Conservation (phyloP, 1,139 yeast genomes). For the Blastobotrys petasosporus region DNA sequence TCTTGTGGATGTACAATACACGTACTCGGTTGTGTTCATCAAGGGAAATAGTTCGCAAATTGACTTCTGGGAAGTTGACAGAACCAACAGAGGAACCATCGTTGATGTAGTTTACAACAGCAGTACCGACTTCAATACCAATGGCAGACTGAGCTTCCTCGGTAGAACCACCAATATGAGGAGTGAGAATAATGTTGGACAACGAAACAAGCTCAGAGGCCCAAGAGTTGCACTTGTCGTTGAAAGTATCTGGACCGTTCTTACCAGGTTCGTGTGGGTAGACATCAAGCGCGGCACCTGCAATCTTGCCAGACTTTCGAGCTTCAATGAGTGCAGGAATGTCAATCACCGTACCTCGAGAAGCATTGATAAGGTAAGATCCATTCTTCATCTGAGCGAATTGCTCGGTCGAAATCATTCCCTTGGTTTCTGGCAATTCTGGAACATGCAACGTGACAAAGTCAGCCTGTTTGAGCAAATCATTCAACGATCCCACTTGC, state of each 20-base stretch:
- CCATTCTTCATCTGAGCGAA: slow-evolving; percentile 97
- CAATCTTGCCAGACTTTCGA: slow-evolving; percentile 86
- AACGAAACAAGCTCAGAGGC: slow-evolving; percentile 73
- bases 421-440: slow-evolving; percentile 85
- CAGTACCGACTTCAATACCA: slow-evolving; percentile 88
- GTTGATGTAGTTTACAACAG: slow-evolving; percentile 84
- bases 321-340: slow-evolving; percentile 91
- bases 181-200: slow-evolving; percentile 87
- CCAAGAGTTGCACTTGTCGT: slow-evolving; percentile 71
- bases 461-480: slow-evolving; percentile 73
- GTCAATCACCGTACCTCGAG: slow-evolving; percentile 97
- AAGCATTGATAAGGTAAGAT: slow-evolving; percentile 87
- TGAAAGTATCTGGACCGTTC: slow-evolving; percentile 81
- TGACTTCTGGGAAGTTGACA: slow-evolving; percentile 98
- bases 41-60: slow-evolving; percentile 79
- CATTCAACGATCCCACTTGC: slow-evolving; percentile 82
- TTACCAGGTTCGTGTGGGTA: slow-evolving; percentile 97
- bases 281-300: slow-evolving; percentile 97
- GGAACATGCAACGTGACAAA: slow-evolving; percentile 94
- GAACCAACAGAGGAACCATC: slow-evolving; percentile 97
- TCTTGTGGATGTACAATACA: slow-evolving; percentile 92
- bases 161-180: slow-evolving; percentile 98
- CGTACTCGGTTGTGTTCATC: slow-evolving; percentile 84
- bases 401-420: slow-evolving; percentile 84
- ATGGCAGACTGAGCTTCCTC: slow-evolving; percentile 98